A percentile compares a stretch with the other conserved stretches of the same genome.
These are phyloP conservation scores for Penstemon newberryi DNA, from an alignment of 257 asterid species.

Conservation along the genomic window DNA sequence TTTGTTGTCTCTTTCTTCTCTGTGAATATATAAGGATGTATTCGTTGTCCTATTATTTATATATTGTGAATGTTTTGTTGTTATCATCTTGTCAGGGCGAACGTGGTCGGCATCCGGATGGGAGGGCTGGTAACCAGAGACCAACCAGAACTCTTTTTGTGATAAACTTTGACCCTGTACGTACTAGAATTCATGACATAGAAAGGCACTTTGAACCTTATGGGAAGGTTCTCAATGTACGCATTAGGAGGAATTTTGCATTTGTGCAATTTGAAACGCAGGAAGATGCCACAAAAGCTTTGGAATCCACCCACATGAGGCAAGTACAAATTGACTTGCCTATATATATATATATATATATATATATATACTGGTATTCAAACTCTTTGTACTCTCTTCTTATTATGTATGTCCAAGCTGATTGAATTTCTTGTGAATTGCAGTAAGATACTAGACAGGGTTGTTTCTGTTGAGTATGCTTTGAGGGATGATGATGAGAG, in stretches of 20 bases:
- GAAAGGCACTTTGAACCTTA: slow-evolving; percentile 88
- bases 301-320: slow-evolving; percentile 97
- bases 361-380: background rate
- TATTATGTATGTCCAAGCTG: slow-evolving; percentile 3
- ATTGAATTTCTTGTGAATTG: slow-evolving; percentile 21
- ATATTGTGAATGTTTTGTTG: background rate
- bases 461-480: slow-evolving; percentile 94
- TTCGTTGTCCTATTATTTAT: background rate
- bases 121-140: slow-evolving; percentile 59
- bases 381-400: background rate
- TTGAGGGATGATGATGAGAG: slow-evolving; percentile 84
- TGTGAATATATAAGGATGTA: background rate
- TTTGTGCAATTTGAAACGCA: slow-evolving; percentile 90
- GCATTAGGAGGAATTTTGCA: slow-evolving; percentile 83
- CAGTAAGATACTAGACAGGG: slow-evolving; percentile 87
- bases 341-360: background rate
- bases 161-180: slow-evolving; percentile 85
- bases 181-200: slow-evolving; percentile 66
- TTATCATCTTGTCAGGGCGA: slow-evolving; percentile 64
- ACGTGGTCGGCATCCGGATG: slow-evolving; percentile 76
- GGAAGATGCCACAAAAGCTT: slow-evolving; percentile 88
- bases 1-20: background rate
- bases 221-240: slow-evolving; percentile 80
- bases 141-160: slow-evolving; percentile 86
- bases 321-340: slow-evolving; percentile 15